These are phyloP conservation scores for Plasmodium coatneyi DNA, from an alignment of 169 alveolate genomes.

Conservation along the genomic window DNA sequence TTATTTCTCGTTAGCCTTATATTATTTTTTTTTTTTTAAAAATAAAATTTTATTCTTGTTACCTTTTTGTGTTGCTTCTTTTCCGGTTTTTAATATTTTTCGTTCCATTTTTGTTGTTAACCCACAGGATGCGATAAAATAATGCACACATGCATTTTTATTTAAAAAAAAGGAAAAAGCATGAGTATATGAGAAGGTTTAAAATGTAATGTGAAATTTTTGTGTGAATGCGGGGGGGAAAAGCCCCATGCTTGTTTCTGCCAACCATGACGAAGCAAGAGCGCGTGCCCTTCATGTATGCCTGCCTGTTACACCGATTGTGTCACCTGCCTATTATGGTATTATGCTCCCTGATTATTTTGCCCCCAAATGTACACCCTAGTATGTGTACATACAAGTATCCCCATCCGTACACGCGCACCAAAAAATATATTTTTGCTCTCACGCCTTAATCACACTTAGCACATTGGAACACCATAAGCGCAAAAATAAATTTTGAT, in stretches of 20 bases:
- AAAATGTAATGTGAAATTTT: neutral
- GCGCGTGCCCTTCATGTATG: neutral
- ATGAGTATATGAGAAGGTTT: neutral
- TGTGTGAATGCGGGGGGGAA: neutral
- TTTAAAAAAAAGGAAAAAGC: neutral
- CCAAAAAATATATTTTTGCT: neutral
- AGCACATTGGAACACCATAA: neutral
- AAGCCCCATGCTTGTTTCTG: neutral
- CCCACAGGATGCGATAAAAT: neutral
- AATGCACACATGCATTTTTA: slow-evolving; percentile 4
- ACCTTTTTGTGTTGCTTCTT: neutral
- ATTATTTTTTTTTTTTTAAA: neutral
- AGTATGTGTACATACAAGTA: neutral
- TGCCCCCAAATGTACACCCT: neutral
- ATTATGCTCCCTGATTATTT: neutral
- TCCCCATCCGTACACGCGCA: neutral
- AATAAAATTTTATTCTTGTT: neutral
- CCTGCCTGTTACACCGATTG: neutral
- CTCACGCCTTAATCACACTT: neutral
- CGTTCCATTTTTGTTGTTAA: slow-evolving; percentile 1
- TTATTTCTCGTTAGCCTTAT: neutral
- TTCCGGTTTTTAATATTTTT: neutral
- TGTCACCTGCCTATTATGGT: neutral
- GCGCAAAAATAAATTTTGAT: slow-evolving; percentile 1
- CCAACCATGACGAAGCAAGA: neutral